These are phyloP conservation scores for Salmacisia buchloeana DNA, from an alignment of 1,284 basidiomycete genomes.

Conservation along the genomic window DNA sequence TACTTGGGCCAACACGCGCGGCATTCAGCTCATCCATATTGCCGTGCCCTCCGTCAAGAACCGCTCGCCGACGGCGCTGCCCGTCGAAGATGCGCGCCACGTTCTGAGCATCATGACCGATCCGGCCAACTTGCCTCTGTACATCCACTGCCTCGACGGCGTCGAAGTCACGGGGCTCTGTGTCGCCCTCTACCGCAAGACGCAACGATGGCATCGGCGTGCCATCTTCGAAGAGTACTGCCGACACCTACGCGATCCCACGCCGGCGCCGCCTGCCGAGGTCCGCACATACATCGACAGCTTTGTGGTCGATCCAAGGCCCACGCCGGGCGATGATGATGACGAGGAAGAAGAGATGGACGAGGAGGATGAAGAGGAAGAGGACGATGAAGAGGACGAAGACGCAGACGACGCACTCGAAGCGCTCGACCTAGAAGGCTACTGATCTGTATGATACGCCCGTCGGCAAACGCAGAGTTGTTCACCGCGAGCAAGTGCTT, in stretches of 20 bases:
- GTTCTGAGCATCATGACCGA: slow-evolving; percentile 37
- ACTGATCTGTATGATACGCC: too few species aligned
- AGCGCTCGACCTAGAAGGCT: slow-evolving; percentile 28
- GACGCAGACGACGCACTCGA: slow-evolving; percentile 20
- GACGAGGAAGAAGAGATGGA: slow-evolving; percentile 16
- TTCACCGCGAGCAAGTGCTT: too few species aligned
- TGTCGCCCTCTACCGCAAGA: slow-evolving; percentile 40
- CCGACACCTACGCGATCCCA: slow-evolving; percentile 30
- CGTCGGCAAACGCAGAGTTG: too few species aligned
- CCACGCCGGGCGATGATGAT: slow-evolving; percentile 11
- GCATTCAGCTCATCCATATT: slow-evolving; percentile 35
- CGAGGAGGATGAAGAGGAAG: slow-evolving; percentile 17
- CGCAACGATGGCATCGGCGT: slow-evolving; percentile 39
- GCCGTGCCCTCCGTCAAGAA: slow-evolving; percentile 47
- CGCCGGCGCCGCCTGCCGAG: slow-evolving; percentile 26
- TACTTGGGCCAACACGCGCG: slow-evolving; percentile 23
- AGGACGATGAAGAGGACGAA: slow-evolving; percentile 20
- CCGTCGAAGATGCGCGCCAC: slow-evolving; percentile 34
- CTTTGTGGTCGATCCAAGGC: neutral
- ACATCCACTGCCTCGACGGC: slow-evolving; percentile 48
- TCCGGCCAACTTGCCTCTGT: slow-evolving; percentile 38
- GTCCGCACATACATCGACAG: slow-evolving; percentile 19
- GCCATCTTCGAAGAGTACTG: slow-evolving; percentile 36
- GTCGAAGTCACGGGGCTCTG: slow-evolving; percentile 41
- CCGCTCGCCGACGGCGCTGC: slow-evolving; percentile 36